Evolutionary conservation across 73 alveolate species (phyloP).

Genomic region (Symbiodinium natans): DNA sequence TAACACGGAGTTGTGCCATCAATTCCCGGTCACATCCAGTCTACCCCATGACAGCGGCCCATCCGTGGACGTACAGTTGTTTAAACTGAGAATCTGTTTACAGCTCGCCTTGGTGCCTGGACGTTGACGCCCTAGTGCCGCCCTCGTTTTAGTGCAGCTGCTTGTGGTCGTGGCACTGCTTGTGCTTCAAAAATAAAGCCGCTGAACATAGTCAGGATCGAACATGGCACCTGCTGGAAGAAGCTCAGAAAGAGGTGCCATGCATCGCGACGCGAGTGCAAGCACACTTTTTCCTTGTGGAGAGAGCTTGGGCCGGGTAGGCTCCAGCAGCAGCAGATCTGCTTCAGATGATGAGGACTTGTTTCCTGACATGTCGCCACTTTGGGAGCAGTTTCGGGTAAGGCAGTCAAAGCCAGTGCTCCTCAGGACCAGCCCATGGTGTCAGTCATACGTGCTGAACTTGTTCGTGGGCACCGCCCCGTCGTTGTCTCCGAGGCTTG

Average conservation of each 20-base stretch:
- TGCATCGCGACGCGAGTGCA: background rate
- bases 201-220: background rate
- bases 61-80: too few species aligned
- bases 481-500: constrained; percentile 76
- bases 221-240: constrained; percentile 20
- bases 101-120: background rate
- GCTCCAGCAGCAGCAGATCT: constrained; percentile 86
- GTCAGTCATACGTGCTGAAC: constrained; percentile 85
- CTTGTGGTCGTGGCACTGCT: background rate
- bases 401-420: too few species aligned
- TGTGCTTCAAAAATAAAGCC: background rate
- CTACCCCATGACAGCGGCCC: too few species aligned
- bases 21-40: too few species aligned
- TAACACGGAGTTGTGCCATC: background rate
- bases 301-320: background rate
- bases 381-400: too few species aligned
- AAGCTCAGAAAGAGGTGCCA: background rate
- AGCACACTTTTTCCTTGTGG: background rate
- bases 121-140: too few species aligned
- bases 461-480: constrained; percentile 92
- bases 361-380: background rate
- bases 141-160: too few species aligned
- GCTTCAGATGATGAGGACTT: constrained; percentile 47
- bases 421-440: constrained; percentile 66
- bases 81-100: too few species aligned